Evolutionary conservation across 2,329 filamentous ascomycete genomes (phyloP).

Genomic region (Penicillium sp.): DNA sequence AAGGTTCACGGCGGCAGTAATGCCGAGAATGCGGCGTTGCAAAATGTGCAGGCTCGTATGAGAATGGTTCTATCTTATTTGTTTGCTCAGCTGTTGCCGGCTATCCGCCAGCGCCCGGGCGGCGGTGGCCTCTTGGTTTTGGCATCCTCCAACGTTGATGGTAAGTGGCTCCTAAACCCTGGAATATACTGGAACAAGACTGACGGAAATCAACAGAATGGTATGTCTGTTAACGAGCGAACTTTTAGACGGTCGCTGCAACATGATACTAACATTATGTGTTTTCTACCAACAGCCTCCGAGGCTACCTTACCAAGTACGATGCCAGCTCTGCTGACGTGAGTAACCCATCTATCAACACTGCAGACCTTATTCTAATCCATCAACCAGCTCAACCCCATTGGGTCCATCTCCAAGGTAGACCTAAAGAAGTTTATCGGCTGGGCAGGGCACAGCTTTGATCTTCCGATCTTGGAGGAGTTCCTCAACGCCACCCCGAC

Average conservation of each 20-base stretch:
- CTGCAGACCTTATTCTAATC: slow-evolving; percentile 48
- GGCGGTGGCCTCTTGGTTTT: slow-evolving; percentile 61
- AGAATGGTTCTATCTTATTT: slow-evolving; percentile 64
- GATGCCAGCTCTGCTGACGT: slow-evolving; percentile 56
- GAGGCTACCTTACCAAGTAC: slow-evolving; percentile 66
- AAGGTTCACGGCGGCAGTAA: slow-evolving; percentile 60
- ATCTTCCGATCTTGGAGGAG: slow-evolving; percentile 59
- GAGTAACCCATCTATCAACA: slow-evolving; percentile 24
- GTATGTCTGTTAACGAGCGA: slow-evolving; percentile 11
- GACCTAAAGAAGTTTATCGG: slow-evolving; percentile 68
- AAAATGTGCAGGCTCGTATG: slow-evolving; percentile 63
- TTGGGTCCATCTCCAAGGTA: slow-evolving; percentile 56
- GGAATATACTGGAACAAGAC: neutral
- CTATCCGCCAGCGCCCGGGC: slow-evolving; percentile 53
- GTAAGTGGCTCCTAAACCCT: slow-evolving; percentile 9
- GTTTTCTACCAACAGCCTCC: slow-evolving; percentile 18
- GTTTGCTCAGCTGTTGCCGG: slow-evolving; percentile 61
- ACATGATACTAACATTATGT: neutral
- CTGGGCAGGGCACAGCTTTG: slow-evolving; percentile 58
- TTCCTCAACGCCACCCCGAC: slow-evolving; percentile 63
- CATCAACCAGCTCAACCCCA: slow-evolving; percentile 32
- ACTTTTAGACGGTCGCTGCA: neutral
- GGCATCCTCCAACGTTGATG: slow-evolving; percentile 62
- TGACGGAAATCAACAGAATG: slow-evolving; percentile 24
- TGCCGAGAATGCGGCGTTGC: slow-evolving; percentile 61